Conservation (phyloP, 371 early-diverging fungal genomes). For the Actinomucor elegans region DNA sequence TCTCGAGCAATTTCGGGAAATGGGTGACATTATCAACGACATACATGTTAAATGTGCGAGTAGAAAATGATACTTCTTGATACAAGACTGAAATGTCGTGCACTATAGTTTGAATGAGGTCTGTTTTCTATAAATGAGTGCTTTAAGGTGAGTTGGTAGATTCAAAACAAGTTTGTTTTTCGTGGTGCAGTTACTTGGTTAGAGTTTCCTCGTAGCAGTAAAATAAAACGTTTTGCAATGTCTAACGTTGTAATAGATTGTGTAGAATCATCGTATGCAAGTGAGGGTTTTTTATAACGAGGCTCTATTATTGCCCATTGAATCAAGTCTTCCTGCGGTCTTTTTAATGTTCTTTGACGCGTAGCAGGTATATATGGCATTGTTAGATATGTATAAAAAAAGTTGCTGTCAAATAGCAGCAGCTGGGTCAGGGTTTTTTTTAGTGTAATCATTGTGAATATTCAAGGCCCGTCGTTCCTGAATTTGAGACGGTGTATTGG, state of each 20-base stretch:
- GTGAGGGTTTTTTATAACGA: neutral
- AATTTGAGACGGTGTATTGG: too few relatives aligned
- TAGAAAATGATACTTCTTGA: neutral
- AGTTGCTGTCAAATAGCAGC: too few relatives aligned
- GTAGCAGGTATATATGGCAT: constrained; percentile 13
- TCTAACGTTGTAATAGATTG: neutral
- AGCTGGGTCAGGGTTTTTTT: too few relatives aligned
- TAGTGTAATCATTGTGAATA: too few relatives aligned
- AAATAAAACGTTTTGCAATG: neutral
- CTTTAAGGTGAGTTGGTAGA: neutral
- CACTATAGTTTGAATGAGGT: neutral
- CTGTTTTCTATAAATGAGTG: neutral
- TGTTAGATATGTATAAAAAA: too few relatives aligned
- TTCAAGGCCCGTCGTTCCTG: too few relatives aligned
- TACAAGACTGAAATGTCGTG: neutral
- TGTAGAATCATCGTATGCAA: neutral
- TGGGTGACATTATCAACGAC: neutral
- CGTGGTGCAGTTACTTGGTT: neutral
- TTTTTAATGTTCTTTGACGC: constrained; percentile 1
- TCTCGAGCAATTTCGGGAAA: neutral
- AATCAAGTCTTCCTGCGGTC: constrained; percentile 5
- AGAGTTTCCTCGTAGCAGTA: neutral
- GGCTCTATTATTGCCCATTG: constrained; percentile 18
- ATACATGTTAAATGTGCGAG: neutral
- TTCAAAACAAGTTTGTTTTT: too few relatives aligned